phyloP scores from a whole-genome alignment of 2,329 filamentous ascomycete species.

The Fonsecaea pedrosoi region DNA sequence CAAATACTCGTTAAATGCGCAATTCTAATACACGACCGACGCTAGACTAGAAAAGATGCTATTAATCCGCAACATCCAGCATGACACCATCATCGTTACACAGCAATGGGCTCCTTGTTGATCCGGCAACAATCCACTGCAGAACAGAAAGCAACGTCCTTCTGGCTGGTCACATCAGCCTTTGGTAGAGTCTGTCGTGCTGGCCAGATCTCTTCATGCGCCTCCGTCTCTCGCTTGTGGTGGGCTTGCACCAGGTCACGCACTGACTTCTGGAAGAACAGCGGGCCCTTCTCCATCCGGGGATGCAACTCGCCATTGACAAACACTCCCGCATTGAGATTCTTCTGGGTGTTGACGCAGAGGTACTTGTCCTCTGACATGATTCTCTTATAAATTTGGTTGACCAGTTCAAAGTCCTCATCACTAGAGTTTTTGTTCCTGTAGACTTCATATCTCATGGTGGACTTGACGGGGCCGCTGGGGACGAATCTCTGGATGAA shows the following conservation, averaged over 20 bases:
- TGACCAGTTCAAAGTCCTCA: conserved; percentile 64
- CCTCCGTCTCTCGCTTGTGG: conserved; percentile 54
- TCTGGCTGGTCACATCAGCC: conserved; percentile 26
- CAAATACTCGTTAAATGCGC: not conserved
- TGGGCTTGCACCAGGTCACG: conserved; percentile 59
- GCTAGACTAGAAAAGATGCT: not conserved
- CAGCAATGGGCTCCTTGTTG: conserved; percentile 5
- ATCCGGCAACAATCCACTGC: conserved; percentile 22
- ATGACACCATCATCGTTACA: not conserved
- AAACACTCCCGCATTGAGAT: conserved; percentile 67
- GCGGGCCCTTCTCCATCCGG: conserved; percentile 63
- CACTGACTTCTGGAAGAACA: conserved; percentile 63
- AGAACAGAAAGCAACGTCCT: conserved; percentile 26
- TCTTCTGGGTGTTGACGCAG: conserved; percentile 65
- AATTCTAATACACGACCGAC: not conserved
- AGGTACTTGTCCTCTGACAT: conserved; percentile 70
- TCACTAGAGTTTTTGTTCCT: conserved; percentile 66
- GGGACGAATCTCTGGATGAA: conserved; percentile 70
- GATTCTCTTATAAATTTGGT: conserved; percentile 67
- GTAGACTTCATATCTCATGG: conserved; percentile 69
- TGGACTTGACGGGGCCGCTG: conserved; percentile 56
- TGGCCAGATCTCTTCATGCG: conserved; percentile 60
- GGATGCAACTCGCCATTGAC: conserved; percentile 70
- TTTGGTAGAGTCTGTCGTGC: conserved; percentile 40
- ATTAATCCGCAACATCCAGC: not conserved